A percentile compares a stretch with the other conserved stretches of the same genome.
phyloP scores from a whole-genome alignment of 1,139 yeast genomes.

The Taphrina flavorubra region DNA sequence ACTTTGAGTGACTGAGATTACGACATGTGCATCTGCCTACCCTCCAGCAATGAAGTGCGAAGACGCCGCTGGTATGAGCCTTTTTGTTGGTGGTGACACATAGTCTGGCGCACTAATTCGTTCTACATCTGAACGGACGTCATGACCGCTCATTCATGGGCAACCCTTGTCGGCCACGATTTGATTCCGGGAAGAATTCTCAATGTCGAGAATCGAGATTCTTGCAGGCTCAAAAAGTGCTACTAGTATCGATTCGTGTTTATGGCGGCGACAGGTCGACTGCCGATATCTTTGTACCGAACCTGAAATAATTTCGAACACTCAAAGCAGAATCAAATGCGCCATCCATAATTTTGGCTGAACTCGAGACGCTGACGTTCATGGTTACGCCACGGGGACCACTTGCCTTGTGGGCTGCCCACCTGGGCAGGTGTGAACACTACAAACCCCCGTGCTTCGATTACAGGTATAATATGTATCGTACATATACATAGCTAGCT shows the following conservation, averaged over 20 bases:
- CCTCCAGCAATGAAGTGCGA: constrained; percentile 44
- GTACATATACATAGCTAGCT: too few species aligned
- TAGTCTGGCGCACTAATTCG: constrained; percentile 14
- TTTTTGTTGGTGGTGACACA: constrained; percentile 5
- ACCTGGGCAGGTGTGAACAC: too few species aligned
- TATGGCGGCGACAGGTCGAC: too few species aligned
- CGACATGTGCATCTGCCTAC: constrained; percentile 9
- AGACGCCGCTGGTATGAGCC: constrained; percentile 35
- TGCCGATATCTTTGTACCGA: not conserved
- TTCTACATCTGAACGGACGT: constrained; percentile 12
- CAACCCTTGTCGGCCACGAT: not conserved
- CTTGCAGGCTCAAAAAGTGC: not conserved
- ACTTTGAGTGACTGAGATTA: not conserved
- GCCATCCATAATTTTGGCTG: not conserved
- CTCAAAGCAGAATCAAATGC: not conserved
- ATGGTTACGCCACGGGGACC: not conserved
- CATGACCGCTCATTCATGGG: constrained; percentile 28
- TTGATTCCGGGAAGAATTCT: not conserved
- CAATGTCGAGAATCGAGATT: not conserved
- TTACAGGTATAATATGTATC: too few species aligned
- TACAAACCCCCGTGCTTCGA: too few species aligned
- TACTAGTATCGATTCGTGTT: too few species aligned
- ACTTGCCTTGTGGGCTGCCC: too few species aligned
- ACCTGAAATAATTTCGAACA: not conserved
- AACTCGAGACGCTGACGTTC: not conserved